phyloP scores from a whole-genome alignment of 805 yeast genomes.

The Metschnikowia cubensis region DNA sequence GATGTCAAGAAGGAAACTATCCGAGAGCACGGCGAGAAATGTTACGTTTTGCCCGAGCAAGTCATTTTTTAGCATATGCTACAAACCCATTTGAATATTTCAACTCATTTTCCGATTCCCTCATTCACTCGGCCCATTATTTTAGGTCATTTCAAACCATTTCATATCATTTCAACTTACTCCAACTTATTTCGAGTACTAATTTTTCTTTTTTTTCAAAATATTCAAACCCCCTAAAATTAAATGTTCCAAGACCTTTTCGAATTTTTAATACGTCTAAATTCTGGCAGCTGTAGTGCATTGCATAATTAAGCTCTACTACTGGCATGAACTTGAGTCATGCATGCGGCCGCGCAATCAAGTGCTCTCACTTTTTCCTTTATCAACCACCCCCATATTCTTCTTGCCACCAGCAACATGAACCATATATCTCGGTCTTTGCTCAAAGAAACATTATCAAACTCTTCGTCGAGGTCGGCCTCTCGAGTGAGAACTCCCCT shows the following conservation, averaged over 20 bases:
- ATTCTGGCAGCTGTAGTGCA: neutral
- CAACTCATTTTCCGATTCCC: too few relatives aligned
- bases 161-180: too few relatives aligned
- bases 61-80: conserved; percentile 43
- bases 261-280: too few relatives aligned
- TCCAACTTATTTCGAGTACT: too few relatives aligned
- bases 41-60: conserved; percentile 63
- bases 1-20: conserved; percentile 53
- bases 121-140: too few relatives aligned
- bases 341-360: neutral
- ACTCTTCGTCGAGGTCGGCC: conserved; percentile 28
- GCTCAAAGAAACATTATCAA: conserved; percentile 20
- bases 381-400: neutral
- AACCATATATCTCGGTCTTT: conserved; percentile 8
- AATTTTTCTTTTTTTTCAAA: too few relatives aligned
- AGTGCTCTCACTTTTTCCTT: neutral
- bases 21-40: conserved; percentile 56
- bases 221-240: too few relatives aligned
- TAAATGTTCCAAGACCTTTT: too few relatives aligned
- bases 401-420: neutral
- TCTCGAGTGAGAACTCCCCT: conserved; percentile 36
- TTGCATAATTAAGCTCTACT: neutral
- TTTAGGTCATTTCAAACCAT: too few relatives aligned
- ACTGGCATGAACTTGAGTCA: neutral
- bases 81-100: neutral